Base-by-base conservation (phyloP, 148 eudicot species). In the Talinum fruticosum region DNA sequence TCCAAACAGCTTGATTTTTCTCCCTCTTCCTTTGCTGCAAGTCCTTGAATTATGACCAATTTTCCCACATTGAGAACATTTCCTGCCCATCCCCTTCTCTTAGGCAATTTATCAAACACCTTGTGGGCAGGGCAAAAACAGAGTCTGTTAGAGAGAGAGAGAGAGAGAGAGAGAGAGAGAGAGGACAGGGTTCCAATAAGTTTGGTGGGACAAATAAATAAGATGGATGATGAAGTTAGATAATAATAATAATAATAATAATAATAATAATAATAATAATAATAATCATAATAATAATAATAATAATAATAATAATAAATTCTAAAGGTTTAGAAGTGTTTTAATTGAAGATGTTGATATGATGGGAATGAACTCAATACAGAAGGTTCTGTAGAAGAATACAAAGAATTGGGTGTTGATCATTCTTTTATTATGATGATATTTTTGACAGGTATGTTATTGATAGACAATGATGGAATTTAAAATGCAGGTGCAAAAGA, bases 21-120 rank as follows among this genome's bases (percentile, higher is more conserved):
- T 59, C 7, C 64, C 29, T 59, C 26, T 59, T n/a, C 18, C 64
- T 59, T 59, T 59, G 26, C 10, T 59, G 29, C 64, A 59, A 8
- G 64, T 59, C 64, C 64, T 59, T 59, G 64, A 59, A n/a, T 59
- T 59, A 23, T 59, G 64, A 24, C 64, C 64, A 59, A 59, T 59
- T 59, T 59, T n/a, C 29, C 64, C 64, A 59, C 64, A 59, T 24
- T 59, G 16, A 24, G 64, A 59, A 16, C 64, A 59, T 59, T 59
- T 59, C 28, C 64, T 59, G 26, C 64, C 64, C 64, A 59, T 59
- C 28, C 28, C 64, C 6, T 59, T 59, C 64, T n/a, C 64, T 23
- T 7, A 23, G 64, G 64, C 64, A 59, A 59, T 59, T 59, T 59
- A 59, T 59, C 64, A 59, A 59, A 59, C 64, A 23, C 64, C 64